phyloP scores from a whole-genome alignment of 306 rosid genomes.

The Lagenaria siceraria region DNA sequence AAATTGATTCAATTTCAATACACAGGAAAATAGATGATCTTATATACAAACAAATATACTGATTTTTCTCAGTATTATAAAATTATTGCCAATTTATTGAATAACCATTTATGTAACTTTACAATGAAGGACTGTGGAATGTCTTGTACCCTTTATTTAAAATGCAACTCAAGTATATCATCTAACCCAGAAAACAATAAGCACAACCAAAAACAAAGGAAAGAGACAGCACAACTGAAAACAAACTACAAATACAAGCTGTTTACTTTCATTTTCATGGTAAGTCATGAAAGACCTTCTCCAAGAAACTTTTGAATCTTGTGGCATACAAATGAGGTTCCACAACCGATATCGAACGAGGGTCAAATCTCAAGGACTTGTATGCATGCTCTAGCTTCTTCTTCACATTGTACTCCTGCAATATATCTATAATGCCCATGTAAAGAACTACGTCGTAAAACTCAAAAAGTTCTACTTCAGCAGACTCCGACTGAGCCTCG shows the following conservation, averaged over 20 bases:
- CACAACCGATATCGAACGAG: constrained; percentile 49
- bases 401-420: constrained; percentile 59
- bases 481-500: constrained; percentile 31
- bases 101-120: neutral
- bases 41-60: neutral
- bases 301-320: constrained; percentile 76
- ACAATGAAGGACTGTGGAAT: neutral
- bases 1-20: too few relatives aligned
- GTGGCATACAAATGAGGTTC: constrained; percentile 61
- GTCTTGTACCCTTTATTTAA: neutral
- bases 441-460: constrained; percentile 77
- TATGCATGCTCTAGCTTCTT: constrained; percentile 68
- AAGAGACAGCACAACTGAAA: neutral
- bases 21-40: neutral
- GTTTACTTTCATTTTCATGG: constrained; percentile 18
- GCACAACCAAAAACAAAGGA: neutral
- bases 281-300: constrained; percentile 41
- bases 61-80: neutral
- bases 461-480: constrained; percentile 64
- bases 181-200: neutral
- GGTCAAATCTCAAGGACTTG: constrained; percentile 47
- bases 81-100: neutral
- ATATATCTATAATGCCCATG: constrained; percentile 86
- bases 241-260: neutral
- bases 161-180: neutral